Evolutionary conservation across 1,284 basidiomycete genomes (phyloP).

Genomic region (Inonotus hispidus): DNA sequence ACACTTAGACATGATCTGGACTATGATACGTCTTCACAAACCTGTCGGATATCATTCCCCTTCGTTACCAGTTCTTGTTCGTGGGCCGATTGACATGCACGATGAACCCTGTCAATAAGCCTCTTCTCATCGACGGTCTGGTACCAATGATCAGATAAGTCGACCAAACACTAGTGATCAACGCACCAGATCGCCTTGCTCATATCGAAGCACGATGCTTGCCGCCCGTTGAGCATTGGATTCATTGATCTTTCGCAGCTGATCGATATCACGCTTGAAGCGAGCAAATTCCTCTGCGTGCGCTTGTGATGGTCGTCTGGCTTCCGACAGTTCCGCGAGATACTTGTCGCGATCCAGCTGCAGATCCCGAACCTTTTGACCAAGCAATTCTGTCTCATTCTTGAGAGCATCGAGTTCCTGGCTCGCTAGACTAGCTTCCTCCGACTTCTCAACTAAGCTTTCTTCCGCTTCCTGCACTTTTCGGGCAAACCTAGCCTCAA

Average conservation of each 20-base stretch:
- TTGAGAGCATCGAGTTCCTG: neutral
- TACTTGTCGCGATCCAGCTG: conserved; percentile 1
- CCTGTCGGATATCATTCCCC: conserved; percentile 35
- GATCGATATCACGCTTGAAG: conserved; percentile 24
- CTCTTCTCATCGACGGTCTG: conserved; percentile 33
- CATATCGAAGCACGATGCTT: conserved; percentile 32
- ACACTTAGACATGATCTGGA: neutral
- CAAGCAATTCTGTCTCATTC: neutral
- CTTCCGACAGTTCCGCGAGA: conserved; percentile 4
- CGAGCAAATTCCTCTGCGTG: conserved; percentile 4
- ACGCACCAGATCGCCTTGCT: conserved; percentile 31
- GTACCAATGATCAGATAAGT: neutral
- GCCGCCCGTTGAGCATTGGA: conserved; percentile 25
- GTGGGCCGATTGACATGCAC: conserved; percentile 30
- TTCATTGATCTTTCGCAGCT: conserved; percentile 26
- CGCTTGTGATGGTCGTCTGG: conserved; percentile 2
- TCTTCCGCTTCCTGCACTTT: neutral
- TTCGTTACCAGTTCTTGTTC: conserved; percentile 34
- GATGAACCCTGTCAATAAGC: conserved; percentile 30
- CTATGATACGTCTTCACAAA: conserved; percentile 12
- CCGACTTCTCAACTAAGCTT: neutral
- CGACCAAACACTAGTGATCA: neutral
- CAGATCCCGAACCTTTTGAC: neutral
- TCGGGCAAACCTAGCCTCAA: neutral
- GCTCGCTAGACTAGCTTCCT: neutral